Evolutionary conservation across 495 filamentous ascomycete genomes (phyloP).

Genomic region (Lophiotrema nucula): DNA sequence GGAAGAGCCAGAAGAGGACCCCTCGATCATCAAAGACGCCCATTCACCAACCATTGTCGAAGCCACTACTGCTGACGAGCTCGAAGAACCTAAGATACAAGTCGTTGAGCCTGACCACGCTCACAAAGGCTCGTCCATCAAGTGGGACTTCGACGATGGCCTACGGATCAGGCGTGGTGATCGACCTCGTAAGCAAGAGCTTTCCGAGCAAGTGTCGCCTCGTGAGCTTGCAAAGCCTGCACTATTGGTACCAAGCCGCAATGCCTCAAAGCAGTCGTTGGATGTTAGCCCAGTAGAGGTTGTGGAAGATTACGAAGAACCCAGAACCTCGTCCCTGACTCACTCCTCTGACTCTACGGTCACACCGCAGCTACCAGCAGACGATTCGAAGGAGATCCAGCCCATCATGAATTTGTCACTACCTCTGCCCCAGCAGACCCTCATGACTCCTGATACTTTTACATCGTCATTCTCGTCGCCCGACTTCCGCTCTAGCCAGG

Average conservation of each 20-base stretch:
- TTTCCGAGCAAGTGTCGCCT: slow-evolving; percentile 28
- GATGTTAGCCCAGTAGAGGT: slow-evolving; percentile 44
- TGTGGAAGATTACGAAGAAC: slow-evolving; percentile 46
- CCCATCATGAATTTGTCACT: slow-evolving; percentile 38
- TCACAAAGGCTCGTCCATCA: slow-evolving; percentile 35
- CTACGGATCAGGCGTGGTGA: slow-evolving; percentile 34
- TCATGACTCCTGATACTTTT: slow-evolving; percentile 42
- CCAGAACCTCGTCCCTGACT: slow-evolving; percentile 45
- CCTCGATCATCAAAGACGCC: slow-evolving; percentile 18
- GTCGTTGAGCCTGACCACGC: slow-evolving; percentile 45
- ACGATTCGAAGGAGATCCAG: slow-evolving; percentile 45
- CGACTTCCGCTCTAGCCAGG: slow-evolving; percentile 39
- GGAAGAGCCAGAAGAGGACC: slow-evolving; percentile 79
- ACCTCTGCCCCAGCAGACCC: slow-evolving; percentile 32
- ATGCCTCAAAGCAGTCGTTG: slow-evolving; percentile 15
- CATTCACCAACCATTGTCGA: neutral
- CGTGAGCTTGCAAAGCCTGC: slow-evolving; percentile 3
- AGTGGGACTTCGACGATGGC: slow-evolving; percentile 40
- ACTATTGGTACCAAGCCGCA: neutral
- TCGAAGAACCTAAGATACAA: slow-evolving; percentile 47
- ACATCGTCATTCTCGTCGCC: slow-evolving; percentile 52
- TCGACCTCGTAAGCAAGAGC: slow-evolving; percentile 36
- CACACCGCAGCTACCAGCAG: slow-evolving; percentile 47
- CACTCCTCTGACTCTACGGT: slow-evolving; percentile 56
- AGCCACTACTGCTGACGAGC: slow-evolving; percentile 29